Base-by-base conservation (phyloP, 1,284 basidiomycete genomes). In the Cryptococcus wingfieldii region DNA sequence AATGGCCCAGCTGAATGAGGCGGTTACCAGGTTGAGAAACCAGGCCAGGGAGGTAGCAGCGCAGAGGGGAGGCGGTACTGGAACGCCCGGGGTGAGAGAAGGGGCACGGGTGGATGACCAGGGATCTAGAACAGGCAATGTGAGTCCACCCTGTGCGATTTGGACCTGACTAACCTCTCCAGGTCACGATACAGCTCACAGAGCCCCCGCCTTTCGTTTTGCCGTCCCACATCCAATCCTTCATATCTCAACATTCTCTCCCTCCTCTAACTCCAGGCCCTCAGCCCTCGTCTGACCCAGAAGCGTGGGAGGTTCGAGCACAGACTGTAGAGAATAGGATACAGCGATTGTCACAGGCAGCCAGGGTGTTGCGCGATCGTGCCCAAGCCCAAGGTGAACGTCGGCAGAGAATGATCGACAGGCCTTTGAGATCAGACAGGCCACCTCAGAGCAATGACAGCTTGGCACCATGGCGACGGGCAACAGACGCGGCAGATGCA, bases 1-100 rank as follows among this genome's bases (percentile, higher is more conserved):
- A 18, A 63, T 71, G n/a, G 59, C 63, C 13, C 64, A 69, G 53
- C 59, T 71, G 4, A 60, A 61, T 18, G 46, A 46, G 13, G 64
- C 68, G 6, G 64, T 71, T 18, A 66, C 66, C 19, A 59, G 68
- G 7, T 53, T 69, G 1, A 58, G 68, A n/a, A 52, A 45, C 3
- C 68, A 69, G 44, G 68, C 69, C 0, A 60, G 53, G 7, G 62
- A 68, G 49, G 31, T 34, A 10, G 10, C 7, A 34, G 31, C 56
- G 69, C 34, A 68, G 68, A 43, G 55, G 58, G 12, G 61, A 16
- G 46, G 19, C 28, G 46, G 19, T 47, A 13, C n/a, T 23, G 23
- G 23, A 12, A 16, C n/a, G 25, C 12, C 46, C 12, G 46, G 28
- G 46, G 46, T 13, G 23, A 12, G 47, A 49, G 28, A 16, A n/a